phyloP scores from a whole-genome alignment of 2,329 filamentous ascomycete genomes.

The Shiraia bambusicola region DNA sequence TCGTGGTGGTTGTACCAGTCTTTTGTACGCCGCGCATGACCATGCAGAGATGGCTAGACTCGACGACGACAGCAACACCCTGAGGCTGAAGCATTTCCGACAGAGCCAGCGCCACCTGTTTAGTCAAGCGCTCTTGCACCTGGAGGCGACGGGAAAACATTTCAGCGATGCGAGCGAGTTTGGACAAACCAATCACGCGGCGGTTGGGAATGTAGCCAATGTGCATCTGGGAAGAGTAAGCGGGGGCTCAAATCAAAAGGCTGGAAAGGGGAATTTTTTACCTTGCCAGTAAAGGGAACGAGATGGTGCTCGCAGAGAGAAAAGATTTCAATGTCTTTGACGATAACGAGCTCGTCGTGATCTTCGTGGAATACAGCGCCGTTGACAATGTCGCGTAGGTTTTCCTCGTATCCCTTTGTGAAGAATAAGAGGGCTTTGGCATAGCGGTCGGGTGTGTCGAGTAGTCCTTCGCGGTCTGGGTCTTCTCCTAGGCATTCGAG shows the following conservation, averaged over 20 bases:
- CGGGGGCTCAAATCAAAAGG: background rate
- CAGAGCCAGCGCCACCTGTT: slow-evolving; percentile 91
- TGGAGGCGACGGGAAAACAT: slow-evolving; percentile 94
- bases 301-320: slow-evolving; percentile 96
- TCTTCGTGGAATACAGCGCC: slow-evolving; percentile 93
- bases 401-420: slow-evolving; percentile 96
- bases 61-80: slow-evolving; percentile 96
- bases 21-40: slow-evolving; percentile 98
- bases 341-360: slow-evolving; percentile 95
- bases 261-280: slow-evolving; percentile 47
- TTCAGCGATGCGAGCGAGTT: slow-evolving; percentile 91
- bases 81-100: slow-evolving; percentile 91
- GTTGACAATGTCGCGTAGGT: slow-evolving; percentile 88
- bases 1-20: slow-evolving; percentile 81
- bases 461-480: slow-evolving; percentile 63
- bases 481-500: slow-evolving; percentile 68
- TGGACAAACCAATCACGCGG: slow-evolving; percentile 91
- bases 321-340: slow-evolving; percentile 95
- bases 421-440: slow-evolving; percentile 95
- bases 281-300: slow-evolving; percentile 94
- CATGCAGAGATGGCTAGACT: slow-evolving; percentile 96
- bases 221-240: slow-evolving; percentile 70
- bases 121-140: slow-evolving; percentile 94
- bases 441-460: slow-evolving; percentile 77
- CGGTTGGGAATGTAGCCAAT: slow-evolving; percentile 95